Evolutionary conservation across 306 rosid species (phyloP).

Genomic region (Sindora glabra): DNA sequence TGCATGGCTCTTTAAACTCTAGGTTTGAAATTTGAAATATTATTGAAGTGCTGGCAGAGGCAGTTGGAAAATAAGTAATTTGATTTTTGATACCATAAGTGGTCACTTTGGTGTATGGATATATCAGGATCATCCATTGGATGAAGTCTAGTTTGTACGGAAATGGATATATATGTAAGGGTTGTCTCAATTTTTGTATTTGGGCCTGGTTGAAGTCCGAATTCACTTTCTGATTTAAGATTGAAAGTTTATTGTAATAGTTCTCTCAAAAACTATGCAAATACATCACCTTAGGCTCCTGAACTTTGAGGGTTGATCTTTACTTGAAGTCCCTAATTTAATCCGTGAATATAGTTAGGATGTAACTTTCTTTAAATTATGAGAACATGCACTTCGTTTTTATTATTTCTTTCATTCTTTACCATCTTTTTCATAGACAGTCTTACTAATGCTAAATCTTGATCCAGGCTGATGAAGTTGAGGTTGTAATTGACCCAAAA

Average conservation of each 20-base stretch:
- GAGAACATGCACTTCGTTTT: background rate
- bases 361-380: background rate
- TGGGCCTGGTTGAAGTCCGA: background rate
- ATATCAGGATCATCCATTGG: background rate
- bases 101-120: background rate
- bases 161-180: background rate
- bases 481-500: constrained; percentile 84
- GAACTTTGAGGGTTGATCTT: background rate
- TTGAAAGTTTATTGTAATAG: background rate
- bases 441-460: constrained; percentile 18
- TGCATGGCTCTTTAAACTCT: constrained; percentile 2
- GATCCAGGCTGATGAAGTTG: constrained; percentile 92
- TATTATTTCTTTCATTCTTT: background rate
- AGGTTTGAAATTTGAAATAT: no score
- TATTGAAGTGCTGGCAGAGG: constrained; percentile 1
- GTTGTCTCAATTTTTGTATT: background rate
- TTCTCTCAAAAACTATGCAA: background rate
- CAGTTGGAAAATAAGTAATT: background rate
- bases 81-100: constrained; percentile 20
- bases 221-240: constrained; percentile 4
- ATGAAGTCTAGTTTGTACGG: background rate
- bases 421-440: constrained; percentile 7
- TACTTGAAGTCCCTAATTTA: background rate
- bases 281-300: background rate
- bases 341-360: background rate